A percentile compares a stretch with the other conserved stretches of the same genome.
phyloP scores from a whole-genome alignment of 441 rosid genomes.

The Brassica hybrid region DNA sequence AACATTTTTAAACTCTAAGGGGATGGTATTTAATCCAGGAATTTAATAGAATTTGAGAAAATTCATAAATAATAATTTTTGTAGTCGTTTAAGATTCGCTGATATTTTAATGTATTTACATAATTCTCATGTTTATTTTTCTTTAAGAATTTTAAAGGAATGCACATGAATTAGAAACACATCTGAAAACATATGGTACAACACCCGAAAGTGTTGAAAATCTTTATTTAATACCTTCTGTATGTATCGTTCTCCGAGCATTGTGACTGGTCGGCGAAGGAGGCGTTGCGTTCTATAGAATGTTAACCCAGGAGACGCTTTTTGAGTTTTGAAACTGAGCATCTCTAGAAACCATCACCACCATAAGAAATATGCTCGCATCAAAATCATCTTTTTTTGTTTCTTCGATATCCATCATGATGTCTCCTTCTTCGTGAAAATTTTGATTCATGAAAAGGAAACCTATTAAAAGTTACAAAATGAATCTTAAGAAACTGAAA shows the following conservation, averaged over 20 bases:
- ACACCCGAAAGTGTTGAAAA: background rate
- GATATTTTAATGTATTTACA: too few relatives aligned
- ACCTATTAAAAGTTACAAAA: background rate
- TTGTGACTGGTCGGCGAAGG: background rate
- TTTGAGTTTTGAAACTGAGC: background rate
- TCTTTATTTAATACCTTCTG: background rate
- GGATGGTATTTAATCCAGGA: too few relatives aligned
- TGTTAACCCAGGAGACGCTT: background rate
- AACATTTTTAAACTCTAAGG: too few relatives aligned
- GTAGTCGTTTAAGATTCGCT: too few relatives aligned
- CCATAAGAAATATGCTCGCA: background rate
- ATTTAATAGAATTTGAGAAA: too few relatives aligned
- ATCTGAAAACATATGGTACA: background rate
- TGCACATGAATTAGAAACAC: background rate
- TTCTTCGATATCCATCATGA: background rate
- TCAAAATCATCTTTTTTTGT: background rate
- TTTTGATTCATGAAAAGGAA: background rate
- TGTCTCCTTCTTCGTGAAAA: background rate
- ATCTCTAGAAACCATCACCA: background rate
- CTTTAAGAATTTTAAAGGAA: too few relatives aligned
- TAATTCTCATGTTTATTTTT: too few relatives aligned
- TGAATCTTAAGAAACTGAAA: background rate
- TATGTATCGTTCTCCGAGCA: background rate
- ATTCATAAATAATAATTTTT: too few relatives aligned
- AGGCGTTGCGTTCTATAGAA: background rate